Conservation (phyloP, 2,329 filamentous ascomycete genomes). For the Fusarium nisikadoi region DNA sequence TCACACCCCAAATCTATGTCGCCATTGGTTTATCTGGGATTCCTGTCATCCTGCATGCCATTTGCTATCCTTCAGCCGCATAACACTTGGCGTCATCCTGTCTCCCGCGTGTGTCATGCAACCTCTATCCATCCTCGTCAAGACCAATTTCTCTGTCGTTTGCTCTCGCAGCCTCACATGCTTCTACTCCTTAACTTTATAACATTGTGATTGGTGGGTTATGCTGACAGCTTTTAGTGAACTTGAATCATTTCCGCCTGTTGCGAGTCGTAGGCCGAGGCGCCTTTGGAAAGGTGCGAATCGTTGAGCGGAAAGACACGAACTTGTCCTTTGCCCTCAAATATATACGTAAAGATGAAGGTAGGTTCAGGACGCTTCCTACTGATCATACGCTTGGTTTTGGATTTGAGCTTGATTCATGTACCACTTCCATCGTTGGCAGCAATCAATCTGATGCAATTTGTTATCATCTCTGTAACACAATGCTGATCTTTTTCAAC, state of each 20-base stretch:
- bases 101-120: slow-evolving; percentile 42
- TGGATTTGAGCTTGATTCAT: background rate
- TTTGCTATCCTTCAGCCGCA: slow-evolving; percentile 29
- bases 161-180: background rate
- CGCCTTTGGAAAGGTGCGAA: slow-evolving; percentile 98
- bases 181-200: background rate
- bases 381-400: background rate
- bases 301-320: slow-evolving; percentile 97
- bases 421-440: background rate
- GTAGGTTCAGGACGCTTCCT: slow-evolving; percentile 58
- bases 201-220: background rate
- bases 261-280: slow-evolving; percentile 96
- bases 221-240: slow-evolving; percentile 68
- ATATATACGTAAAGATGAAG: slow-evolving; percentile 99
- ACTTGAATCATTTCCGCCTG: slow-evolving; percentile 96
- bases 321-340: slow-evolving; percentile 94
- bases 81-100: slow-evolving; percentile 32
- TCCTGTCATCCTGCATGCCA: slow-evolving; percentile 16
- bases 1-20: slow-evolving; percentile 3
- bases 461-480: slow-evolving; percentile 1
- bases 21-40: slow-evolving; percentile 9
- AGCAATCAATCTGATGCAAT: background rate
- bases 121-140: slow-evolving; percentile 23
- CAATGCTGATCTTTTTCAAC: slow-evolving; percentile 37
- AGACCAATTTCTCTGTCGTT: background rate